These are phyloP conservation scores for Chalciporus sp. DNA, from an alignment of 1,284 basidiomycete species.

Conservation along the genomic window DNA sequence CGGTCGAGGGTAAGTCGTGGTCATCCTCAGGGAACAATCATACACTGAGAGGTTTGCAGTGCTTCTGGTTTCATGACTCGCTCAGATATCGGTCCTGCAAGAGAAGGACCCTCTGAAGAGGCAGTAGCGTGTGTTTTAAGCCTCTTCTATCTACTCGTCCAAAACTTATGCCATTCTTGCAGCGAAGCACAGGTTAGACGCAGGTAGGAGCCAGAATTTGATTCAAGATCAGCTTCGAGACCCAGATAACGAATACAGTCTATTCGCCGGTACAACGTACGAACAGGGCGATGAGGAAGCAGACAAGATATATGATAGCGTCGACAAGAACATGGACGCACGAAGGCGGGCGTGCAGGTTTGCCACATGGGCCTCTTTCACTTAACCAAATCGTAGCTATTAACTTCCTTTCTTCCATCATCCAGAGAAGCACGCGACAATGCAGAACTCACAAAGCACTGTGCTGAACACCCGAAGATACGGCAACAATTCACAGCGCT, in stretches of 20 bases:
- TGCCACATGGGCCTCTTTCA: slow-evolving; percentile 41
- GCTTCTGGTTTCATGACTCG: slow-evolving; percentile 98
- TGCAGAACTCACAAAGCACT: slow-evolving; percentile 69
- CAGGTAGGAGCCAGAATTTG: slow-evolving; percentile 85
- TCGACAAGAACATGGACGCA: slow-evolving; percentile 90
- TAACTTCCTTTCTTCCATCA: slow-evolving; percentile 30
- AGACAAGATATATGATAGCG: slow-evolving; percentile 90
- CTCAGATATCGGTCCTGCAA: slow-evolving; percentile 97
- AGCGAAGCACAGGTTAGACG: slow-evolving; percentile 77
- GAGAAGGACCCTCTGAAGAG: slow-evolving; percentile 91
- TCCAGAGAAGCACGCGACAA: slow-evolving; percentile 76
- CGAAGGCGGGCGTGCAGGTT: slow-evolving; percentile 77
- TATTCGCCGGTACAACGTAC: slow-evolving; percentile 95
- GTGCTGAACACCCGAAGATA: slow-evolving; percentile 85
- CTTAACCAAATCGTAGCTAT: slow-evolving; percentile 15
- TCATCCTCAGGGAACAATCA: neutral
- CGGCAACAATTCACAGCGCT: slow-evolving; percentile 93
- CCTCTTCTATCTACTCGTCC: neutral
- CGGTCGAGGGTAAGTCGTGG: slow-evolving; percentile 77
- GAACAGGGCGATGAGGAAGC: slow-evolving; percentile 98
- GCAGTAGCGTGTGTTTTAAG: slow-evolving; percentile 68
- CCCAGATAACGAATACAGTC: slow-evolving; percentile 95
- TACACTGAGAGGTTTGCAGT: slow-evolving; percentile 41
- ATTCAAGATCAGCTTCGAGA: slow-evolving; percentile 93
- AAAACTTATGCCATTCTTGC: neutral